phyloP scores from a whole-genome alignment of 2,329 filamentous ascomycete species.

The Diaporthe sp. region DNA sequence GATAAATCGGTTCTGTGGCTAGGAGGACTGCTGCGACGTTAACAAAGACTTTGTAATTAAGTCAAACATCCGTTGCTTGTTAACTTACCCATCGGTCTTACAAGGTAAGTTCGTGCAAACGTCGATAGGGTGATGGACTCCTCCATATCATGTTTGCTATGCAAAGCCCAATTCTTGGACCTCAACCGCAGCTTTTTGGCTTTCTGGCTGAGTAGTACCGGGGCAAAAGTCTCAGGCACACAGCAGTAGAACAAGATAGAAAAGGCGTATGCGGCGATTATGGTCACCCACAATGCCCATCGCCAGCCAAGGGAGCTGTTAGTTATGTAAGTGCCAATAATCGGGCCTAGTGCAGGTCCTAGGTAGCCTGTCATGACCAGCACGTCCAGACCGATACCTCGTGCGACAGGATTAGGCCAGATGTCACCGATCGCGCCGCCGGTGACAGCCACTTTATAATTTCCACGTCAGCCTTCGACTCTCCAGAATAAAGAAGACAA shows the following conservation, averaged over 20 bases:
- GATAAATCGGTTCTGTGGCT: neutral
- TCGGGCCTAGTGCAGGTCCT: conserved; percentile 4
- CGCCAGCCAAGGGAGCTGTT: neutral
- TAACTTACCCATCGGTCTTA: neutral
- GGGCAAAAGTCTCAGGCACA: conserved; percentile 8
- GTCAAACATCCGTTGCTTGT: neutral
- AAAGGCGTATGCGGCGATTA: neutral
- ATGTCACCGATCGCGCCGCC: conserved; percentile 3
- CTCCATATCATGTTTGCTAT: conserved; percentile 12
- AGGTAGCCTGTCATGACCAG: conserved; percentile 11
- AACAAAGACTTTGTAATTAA: neutral
- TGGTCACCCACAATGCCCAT: conserved; percentile 6
- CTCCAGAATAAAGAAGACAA: neutral
- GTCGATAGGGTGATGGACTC: neutral
- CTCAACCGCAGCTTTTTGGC: neutral
- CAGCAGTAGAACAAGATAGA: neutral
- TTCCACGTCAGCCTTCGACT: neutral
- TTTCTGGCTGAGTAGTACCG: conserved; percentile 5
- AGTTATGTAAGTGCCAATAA: conserved; percentile 10
- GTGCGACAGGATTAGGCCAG: neutral
- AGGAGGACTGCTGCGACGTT: neutral
- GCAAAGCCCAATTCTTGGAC: conserved; percentile 2
- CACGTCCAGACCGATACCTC: neutral
- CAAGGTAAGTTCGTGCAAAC: neutral
- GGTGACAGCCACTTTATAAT: neutral